Evolutionary conservation across 345 rosid genomes (phyloP).

Genomic region (Hibiscus tridactylites): DNA sequence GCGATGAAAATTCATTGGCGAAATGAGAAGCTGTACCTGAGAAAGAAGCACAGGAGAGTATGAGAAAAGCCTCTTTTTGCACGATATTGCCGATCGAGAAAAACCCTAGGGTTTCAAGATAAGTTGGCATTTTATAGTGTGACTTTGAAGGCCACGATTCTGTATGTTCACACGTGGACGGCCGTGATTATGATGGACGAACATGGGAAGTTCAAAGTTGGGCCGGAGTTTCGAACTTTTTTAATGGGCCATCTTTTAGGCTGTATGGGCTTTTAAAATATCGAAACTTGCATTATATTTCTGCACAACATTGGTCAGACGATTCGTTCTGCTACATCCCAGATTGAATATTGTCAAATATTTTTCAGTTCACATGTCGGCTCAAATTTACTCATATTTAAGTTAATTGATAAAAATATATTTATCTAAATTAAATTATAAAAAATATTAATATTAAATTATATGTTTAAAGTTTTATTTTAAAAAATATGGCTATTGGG

Average conservation of each 20-base stretch:
- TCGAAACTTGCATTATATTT: not conserved
- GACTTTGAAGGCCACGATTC: not conserved
- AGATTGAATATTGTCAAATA: too few species aligned
- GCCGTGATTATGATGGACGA: not conserved
- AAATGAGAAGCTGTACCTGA: not conserved
- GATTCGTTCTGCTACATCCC: too few species aligned
- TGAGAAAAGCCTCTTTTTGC: too few species aligned
- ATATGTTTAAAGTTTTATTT: too few species aligned
- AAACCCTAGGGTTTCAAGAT: not conserved
- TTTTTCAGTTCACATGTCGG: too few species aligned
- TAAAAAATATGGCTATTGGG: too few species aligned
- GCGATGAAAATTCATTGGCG: not conserved
- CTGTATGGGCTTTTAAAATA: not conserved
- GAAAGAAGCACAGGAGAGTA: not conserved
- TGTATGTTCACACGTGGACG: not conserved
- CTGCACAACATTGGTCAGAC: too few species aligned
- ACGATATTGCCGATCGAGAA: not conserved
- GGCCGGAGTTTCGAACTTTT: not conserved
- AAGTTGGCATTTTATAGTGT: not conserved
- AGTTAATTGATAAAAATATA: too few species aligned
- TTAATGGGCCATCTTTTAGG: not conserved
- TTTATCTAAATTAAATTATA: too few species aligned
- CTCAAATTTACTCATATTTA: too few species aligned
- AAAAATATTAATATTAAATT: too few species aligned
- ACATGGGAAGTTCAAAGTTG: not conserved